Evolutionary conservation across 1,139 yeast genomes (phyloP), one percentile per base, ranked within the genome.

Genomic region (Pichia norvegensis): DNA sequence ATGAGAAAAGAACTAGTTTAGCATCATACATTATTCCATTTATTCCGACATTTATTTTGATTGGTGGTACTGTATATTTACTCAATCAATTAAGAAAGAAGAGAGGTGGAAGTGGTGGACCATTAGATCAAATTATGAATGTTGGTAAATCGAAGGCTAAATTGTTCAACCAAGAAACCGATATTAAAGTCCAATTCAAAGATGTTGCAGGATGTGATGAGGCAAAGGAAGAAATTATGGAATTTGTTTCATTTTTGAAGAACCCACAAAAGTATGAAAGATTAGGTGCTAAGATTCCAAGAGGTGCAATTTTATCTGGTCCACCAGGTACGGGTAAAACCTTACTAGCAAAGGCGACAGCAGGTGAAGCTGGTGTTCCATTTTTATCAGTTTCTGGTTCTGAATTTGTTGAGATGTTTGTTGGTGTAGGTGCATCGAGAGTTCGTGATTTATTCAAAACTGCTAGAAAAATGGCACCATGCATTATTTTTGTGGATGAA

Each of bases 321-420:
- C 87, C 92, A 36, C 94, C 94, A 41, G 94, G 94, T 68, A 84
- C 92, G 5, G 94, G 94, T 75, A 84, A 84, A 61, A 84, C 94
- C 1, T 68, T 84, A 42, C 66, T 84, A 47, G 92, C 92, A 11
- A 83, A 81, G 60, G 92, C 92, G 1, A 83, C 92, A 29, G 92
- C 92, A 8, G 92, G 92, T 59, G 92, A 84, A 62, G 92, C 92
- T 2, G 85, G 84, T 45, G 92, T 83, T 29, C 90, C 94, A 37
- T 84, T 84, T 59, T 77, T 78, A 55, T 79, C 85, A 36, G 92
- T 83, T n/a, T 85, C 95, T 6, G 98, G 97, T 56, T 88, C 97
- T n/a, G 97, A 92, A 63, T 92, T 92, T 56, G 95, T 92, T 19
- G 98, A 92, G 67, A 90, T 92, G 97, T 92, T 88, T 70, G 97